These are phyloP conservation scores for Borealophlyctis nickersoniae DNA, from an alignment of 192 early-diverging fungal species.

Conservation along the genomic window DNA sequence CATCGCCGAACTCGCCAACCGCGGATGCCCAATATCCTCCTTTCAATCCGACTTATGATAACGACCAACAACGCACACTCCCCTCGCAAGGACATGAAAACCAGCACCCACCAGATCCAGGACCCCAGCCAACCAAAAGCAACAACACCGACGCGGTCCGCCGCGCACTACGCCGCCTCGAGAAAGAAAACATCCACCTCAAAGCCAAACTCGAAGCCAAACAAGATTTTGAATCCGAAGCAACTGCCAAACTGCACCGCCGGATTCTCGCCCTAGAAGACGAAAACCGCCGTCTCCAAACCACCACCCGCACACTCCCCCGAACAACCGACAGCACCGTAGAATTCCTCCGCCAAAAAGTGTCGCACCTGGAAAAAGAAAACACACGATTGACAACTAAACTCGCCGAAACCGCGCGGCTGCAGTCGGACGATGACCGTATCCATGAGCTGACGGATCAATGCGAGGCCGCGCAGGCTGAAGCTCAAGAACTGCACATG, in stretches of 20 bases:
- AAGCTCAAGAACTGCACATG: constrained; percentile 18
- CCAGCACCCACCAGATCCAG: no score
- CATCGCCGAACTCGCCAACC: no score
- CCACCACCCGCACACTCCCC: neutral
- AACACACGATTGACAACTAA: constrained; percentile 74
- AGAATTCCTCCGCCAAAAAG: constrained; percentile 51
- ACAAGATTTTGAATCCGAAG: neutral
- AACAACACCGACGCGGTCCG: neutral
- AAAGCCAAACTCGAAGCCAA: neutral
- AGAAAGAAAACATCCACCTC: constrained; percentile 4
- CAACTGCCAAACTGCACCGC: neutral
- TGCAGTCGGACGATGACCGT: constrained; percentile 39
- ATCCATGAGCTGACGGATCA: constrained; percentile 56
- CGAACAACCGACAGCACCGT: neutral
- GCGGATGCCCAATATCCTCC: no score
- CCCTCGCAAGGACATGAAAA: no score
- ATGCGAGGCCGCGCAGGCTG: constrained; percentile 51
- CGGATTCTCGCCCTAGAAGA: neutral
- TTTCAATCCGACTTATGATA: no score
- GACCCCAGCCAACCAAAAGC: neutral
- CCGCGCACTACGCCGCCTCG: neutral
- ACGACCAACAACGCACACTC: no score
- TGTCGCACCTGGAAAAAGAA: constrained; percentile 62
- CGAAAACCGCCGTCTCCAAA: neutral
- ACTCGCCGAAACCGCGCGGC: constrained; percentile 69